Percentiles rank a stretch among this genome's conserved stretches.
phyloP scores from a whole-genome alignment of 2,329 filamentous ascomycete genomes.

The Hymenoscyphus repandus region DNA sequence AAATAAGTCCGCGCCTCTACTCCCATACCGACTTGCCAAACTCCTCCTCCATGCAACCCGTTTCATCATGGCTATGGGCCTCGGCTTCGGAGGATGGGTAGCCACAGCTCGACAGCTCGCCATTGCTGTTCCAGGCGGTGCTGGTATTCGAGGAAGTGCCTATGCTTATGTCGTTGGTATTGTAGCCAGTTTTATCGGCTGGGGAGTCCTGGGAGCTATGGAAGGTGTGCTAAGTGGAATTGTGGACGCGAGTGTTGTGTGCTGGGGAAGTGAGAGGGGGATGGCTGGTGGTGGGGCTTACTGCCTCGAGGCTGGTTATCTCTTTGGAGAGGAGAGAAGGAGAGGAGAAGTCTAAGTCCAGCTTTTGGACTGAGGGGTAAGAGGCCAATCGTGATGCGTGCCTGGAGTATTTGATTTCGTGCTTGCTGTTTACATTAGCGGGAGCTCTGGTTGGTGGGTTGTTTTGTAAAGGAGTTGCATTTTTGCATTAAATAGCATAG shows the following conservation, averaged over 20 bases:
- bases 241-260: conserved; percentile 82
- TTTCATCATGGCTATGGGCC: conserved; percentile 81
- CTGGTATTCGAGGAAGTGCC: conserved; percentile 66
- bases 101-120: conserved; percentile 77
- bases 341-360: conserved; percentile 15
- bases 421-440: no score
- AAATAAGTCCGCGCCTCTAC: conserved; percentile 47
- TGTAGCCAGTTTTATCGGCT: conserved; percentile 90
- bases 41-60: conserved; percentile 85
- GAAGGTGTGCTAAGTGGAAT: conserved; percentile 84
- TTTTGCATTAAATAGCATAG: no score
- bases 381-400: conserved; percentile 5
- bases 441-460: no score
- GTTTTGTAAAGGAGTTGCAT: no score
- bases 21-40: conserved; percentile 87
- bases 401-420: background rate
- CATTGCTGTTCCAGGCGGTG: conserved; percentile 47
- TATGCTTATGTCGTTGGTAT: conserved; percentile 94
- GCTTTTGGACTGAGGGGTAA: background rate
- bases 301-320: conserved; percentile 83
- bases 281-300: conserved; percentile 69
- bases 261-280: conserved; percentile 84
- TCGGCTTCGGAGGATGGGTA: conserved; percentile 97
- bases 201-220: conserved; percentile 86
- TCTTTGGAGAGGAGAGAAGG: conserved; percentile 70